Evolutionary conservation across 2,329 filamentous ascomycete species (phyloP).

Genomic region (Dryadomyces quercus-mongolicae): DNA sequence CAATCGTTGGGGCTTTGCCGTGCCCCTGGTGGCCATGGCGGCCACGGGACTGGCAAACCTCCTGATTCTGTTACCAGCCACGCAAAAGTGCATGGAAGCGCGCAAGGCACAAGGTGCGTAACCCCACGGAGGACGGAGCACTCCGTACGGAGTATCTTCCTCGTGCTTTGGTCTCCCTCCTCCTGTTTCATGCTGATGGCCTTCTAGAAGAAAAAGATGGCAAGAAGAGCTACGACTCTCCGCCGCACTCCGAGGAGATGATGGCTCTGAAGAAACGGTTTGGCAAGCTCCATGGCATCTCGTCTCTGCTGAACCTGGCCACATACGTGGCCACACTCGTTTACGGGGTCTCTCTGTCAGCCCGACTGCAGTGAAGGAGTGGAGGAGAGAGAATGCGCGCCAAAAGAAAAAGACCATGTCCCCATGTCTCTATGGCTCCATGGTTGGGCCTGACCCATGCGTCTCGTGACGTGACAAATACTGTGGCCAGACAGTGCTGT

Average conservation of each 20-base stretch:
- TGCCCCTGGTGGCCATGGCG: slow-evolving; percentile 59
- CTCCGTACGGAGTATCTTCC: too few relatives aligned
- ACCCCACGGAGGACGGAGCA: too few relatives aligned
- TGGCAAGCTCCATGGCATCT: slow-evolving; percentile 66
- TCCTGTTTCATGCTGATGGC: too few relatives aligned
- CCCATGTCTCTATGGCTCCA: too few relatives aligned
- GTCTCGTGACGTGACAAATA: too few relatives aligned
- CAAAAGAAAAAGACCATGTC: too few relatives aligned
- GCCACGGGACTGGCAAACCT: slow-evolving; percentile 61
- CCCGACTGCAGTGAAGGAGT: slow-evolving; percentile 39
- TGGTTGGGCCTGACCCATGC: too few relatives aligned
- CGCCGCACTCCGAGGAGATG: slow-evolving; percentile 81
- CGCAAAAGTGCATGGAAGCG: slow-evolving; percentile 60
- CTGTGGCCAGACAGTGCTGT: too few relatives aligned
- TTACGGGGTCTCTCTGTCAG: slow-evolving; percentile 67
- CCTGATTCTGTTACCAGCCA: slow-evolving; percentile 60
- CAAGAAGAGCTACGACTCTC: slow-evolving; percentile 70
- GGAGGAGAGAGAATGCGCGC: too few relatives aligned
- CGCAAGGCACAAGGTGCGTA: slow-evolving; percentile 65
- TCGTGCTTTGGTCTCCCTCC: too few relatives aligned
- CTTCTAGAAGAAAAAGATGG: slow-evolving; percentile 79
- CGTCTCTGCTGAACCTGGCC: slow-evolving; percentile 64
- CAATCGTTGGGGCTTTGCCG: slow-evolving; percentile 52
- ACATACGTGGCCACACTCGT: slow-evolving; percentile 57
- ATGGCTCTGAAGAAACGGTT: slow-evolving; percentile 66